Evolutionary conservation across 306 rosid species (phyloP).

Genomic region (Prunus fruticosa): DNA sequence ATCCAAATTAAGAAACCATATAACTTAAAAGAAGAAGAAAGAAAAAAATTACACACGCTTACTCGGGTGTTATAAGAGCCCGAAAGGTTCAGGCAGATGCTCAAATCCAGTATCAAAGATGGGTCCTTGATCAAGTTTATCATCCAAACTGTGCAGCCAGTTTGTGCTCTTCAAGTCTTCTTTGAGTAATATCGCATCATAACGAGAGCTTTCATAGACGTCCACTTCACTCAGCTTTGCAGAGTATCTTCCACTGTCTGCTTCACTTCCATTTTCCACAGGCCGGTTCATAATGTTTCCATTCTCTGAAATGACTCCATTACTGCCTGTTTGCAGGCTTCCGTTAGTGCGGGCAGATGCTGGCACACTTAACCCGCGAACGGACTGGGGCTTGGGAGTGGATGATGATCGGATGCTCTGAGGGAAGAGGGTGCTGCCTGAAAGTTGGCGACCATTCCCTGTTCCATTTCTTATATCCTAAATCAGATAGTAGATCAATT

Average conservation of each 20-base stretch:
- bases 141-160: slow-evolving; percentile 86
- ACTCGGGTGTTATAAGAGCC: slow-evolving; percentile 54
- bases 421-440: slow-evolving; percentile 84
- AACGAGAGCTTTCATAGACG: slow-evolving; percentile 88
- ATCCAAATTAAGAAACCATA: slow-evolving; percentile 31
- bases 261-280: slow-evolving; percentile 44
- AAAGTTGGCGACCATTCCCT: slow-evolving; percentile 65
- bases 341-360: slow-evolving; percentile 41
- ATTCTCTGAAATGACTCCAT: slow-evolving; percentile 42
- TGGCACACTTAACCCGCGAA: slow-evolving; percentile 41
- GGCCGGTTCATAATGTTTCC: slow-evolving; percentile 36
- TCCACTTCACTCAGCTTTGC: slow-evolving; percentile 72
- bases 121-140: slow-evolving; percentile 64
- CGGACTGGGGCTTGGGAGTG: slow-evolving; percentile 54
- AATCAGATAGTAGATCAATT: slow-evolving; percentile 23
- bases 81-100: slow-evolving; percentile 89
- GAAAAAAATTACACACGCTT: slow-evolving; percentile 16
- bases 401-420: slow-evolving; percentile 69
- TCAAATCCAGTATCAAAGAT: slow-evolving; percentile 88
- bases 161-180: slow-evolving; percentile 86
- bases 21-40: slow-evolving; percentile 33
- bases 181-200: slow-evolving; percentile 82
- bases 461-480: slow-evolving; percentile 85
- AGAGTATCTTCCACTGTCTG: slow-evolving; percentile 42
- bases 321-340: slow-evolving; percentile 35